A percentile compares a stretch with the other conserved stretches of the same genome.
Conservation (phyloP, 2,329 filamentous ascomycete species). For the Colletotrichum limetticola region DNA sequence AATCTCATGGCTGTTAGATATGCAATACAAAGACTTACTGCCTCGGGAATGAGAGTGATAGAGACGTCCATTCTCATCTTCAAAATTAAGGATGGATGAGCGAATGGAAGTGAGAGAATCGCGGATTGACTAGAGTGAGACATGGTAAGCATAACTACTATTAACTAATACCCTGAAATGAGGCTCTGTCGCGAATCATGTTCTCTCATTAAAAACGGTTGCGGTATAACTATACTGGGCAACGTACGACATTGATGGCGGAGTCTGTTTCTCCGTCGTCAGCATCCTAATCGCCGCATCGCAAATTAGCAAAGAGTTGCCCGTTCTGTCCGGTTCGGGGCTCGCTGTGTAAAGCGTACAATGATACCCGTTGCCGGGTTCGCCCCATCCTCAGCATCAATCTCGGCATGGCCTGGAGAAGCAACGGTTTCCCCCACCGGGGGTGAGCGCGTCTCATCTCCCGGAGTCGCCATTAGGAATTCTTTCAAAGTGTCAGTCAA, state of each 20-base stretch:
- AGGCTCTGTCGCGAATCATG: not conserved
- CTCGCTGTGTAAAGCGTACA: not conserved
- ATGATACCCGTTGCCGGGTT: slow-evolving; percentile 29
- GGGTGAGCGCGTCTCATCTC: not conserved
- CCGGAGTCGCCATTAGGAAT: not conserved
- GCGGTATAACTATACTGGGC: no score
- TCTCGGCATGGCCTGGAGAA: not conserved
- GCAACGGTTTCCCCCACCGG: not conserved
- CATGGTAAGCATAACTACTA: not conserved
- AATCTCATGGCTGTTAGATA: accelerated
- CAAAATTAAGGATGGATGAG: slow-evolving; percentile 22
- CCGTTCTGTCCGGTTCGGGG: no score
- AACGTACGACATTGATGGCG: slow-evolving; percentile 22
- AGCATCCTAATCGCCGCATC: not conserved
- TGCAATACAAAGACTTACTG: not conserved
- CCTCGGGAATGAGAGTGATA: slow-evolving; percentile 28
- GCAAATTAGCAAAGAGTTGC: not conserved
- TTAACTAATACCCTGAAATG: not conserved
- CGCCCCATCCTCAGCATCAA: not conserved
- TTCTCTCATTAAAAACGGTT: no score
- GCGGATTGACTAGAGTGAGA: not conserved
- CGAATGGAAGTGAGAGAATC: slow-evolving; percentile 27
- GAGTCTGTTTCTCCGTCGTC: slow-evolving; percentile 22
- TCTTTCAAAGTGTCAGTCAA: not conserved
- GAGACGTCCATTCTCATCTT: slow-evolving; percentile 18